Evolutionary conservation across 2,329 filamentous ascomycete species (phyloP).

Genomic region (Alternaria dauci): DNA sequence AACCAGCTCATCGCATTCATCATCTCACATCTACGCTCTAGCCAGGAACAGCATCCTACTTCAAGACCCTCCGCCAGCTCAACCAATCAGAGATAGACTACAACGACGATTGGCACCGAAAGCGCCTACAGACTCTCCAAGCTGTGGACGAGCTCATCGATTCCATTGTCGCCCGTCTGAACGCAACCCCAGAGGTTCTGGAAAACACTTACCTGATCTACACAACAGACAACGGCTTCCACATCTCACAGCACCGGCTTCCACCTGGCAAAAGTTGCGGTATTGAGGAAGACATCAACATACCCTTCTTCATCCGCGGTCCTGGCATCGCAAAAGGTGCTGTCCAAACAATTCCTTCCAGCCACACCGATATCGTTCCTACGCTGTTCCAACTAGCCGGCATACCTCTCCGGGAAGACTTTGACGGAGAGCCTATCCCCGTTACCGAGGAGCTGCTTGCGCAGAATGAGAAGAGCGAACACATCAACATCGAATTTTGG

Average conservation of each 20-base stretch:
- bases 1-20: background rate
- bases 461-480: conserved; percentile 38
- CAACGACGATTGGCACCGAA: conserved; percentile 63
- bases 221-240: conserved; percentile 54
- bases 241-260: conserved; percentile 54
- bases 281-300: conserved; percentile 55
- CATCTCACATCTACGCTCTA: background rate
- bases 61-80: conserved; percentile 45
- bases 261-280: conserved; percentile 53
- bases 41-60: conserved; percentile 31
- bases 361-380: conserved; percentile 54
- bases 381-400: conserved; percentile 50
- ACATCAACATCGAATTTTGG: conserved; percentile 55
- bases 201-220: conserved; percentile 59
- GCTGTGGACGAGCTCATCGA: conserved; percentile 65
- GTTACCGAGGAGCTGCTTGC: conserved; percentile 26
- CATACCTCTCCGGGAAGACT: conserved; percentile 41
- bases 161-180: conserved; percentile 54
- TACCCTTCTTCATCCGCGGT: conserved; percentile 53
- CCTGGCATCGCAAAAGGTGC: conserved; percentile 44
- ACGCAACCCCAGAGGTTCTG: conserved; percentile 50
- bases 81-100: conserved; percentile 59
- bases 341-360: conserved; percentile 36
- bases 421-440: conserved; percentile 51
- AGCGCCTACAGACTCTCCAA: conserved; percentile 60